Evolutionary conservation across 139 green algal species (phyloP), one percentile per base, ranked within the genome.

Genomic region (Nannochloris sp.): DNA sequence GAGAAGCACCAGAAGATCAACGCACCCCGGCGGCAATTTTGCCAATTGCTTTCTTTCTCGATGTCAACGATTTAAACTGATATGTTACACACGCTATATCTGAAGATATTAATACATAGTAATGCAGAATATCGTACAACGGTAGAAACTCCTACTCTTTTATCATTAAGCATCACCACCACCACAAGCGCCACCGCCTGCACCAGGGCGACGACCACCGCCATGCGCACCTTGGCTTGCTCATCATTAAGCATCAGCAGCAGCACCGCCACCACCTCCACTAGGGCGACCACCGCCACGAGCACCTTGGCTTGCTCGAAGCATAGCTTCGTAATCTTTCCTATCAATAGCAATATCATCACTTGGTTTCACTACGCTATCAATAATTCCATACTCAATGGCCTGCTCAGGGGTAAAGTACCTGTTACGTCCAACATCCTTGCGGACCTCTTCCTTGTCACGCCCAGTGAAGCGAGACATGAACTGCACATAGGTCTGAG

Each of bases 311-410:
- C 33, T 54, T 14, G 59, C 59, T 32, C 56, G 27, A 14, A 86
- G 69, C 65, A 73, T 66, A 24, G n/a, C 42, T 67, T 87, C 79
- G 62, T 90, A 90, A 72, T 90, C 51, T 54, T 81, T 80, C 54
- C 56, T 48, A 32, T 88, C 83, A 14, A 80, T 70, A 2, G 65
- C 69, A 25, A 84, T 61, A 6, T 73, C 67, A 8, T 76, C 67
- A 32, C 85, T 67, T 33, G 85, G 81, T 60, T 78, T 31, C 29
- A 95, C 85, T 31, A 95, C 80, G 66, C 87, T 68, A 56, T 97
- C 91, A 38, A 95, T 90, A 45, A 97, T 73, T 31, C 87, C 87
- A 60, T 97, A 97, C 70, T 95, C 85, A 10, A 97, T 81, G 1
- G 89, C 88, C 62, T 96, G 77, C 35, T 88, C 65, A 0, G 84